A percentile compares a stretch with the other conserved stretches of the same genome.
These are phyloP conservation scores for Panaeolus papilionaceus DNA, from an alignment of 768 basidiomycete species.

Conservation along the genomic window DNA sequence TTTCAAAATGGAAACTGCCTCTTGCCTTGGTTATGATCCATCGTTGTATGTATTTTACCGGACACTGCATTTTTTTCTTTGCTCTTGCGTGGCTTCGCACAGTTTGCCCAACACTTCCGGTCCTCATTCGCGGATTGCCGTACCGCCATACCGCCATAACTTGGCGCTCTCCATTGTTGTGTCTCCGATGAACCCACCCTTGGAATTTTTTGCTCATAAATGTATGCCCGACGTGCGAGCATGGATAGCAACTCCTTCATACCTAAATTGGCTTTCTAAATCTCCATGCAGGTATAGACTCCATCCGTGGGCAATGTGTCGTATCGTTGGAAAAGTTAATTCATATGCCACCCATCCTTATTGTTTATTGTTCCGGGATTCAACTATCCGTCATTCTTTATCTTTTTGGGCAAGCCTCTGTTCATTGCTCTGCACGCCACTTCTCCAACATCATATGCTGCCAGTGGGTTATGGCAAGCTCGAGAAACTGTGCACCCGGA, in stretches of 20 bases:
- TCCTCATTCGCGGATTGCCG: not conserved
- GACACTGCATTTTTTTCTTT: not conserved
- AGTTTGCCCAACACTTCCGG: not conserved
- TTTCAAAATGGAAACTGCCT: slow-evolving; percentile 9
- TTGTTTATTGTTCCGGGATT: not conserved
- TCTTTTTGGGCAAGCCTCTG: not conserved
- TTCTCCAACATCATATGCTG: not conserved
- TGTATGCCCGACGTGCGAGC: slow-evolving; percentile 8
- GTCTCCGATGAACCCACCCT: not conserved
- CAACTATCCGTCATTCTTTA: not conserved
- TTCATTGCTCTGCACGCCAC: not conserved
- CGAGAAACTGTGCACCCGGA: not conserved
- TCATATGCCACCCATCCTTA: slow-evolving; percentile 2
- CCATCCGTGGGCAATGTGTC: not conserved
- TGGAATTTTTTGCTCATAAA: not conserved
- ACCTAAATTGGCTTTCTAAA: slow-evolving; percentile 1
- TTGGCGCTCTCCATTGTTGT: slow-evolving; percentile 12
- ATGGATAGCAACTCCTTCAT: not conserved
- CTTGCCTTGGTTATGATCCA: not conserved
- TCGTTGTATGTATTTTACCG: not conserved
- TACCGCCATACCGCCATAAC: not conserved
- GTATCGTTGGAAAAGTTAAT: not conserved
- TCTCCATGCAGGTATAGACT: slow-evolving; percentile 2
- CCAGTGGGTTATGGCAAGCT: not conserved
- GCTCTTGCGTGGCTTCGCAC: not conserved